Base-by-base conservation (phyloP, 768 basidiomycete genomes). In the Rhizopogon sp. region DNA sequence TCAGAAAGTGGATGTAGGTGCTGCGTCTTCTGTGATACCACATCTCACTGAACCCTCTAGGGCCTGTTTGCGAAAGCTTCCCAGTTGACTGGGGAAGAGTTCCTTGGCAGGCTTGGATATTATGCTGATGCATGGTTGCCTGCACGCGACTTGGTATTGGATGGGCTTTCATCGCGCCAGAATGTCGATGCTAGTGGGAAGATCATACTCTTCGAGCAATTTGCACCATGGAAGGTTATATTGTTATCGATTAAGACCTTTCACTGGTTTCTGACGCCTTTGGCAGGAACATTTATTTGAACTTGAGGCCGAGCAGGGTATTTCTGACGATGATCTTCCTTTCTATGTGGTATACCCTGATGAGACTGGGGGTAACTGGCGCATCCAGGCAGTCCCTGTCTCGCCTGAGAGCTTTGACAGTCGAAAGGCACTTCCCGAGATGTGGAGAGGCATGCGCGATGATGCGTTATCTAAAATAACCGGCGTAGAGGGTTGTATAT, bases 261-360 rank as follows among this genome's bases (percentile, higher is more conserved):
- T 57, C 37, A 7, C 37, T 39, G 25, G 44, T n/a, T 52, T 44
- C 45, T 43, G 31, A 47, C 45, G 54, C 49, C 39, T 57, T 52
- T 73, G 66, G 28, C 58, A 90, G 83, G 93, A 97, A 62, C 96
- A 99, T 67, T 79, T 99, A 10, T 95, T 93, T 68, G 85, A 90
- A 55, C 76, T 96, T 39, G 96, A 98, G 71, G 68, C 71, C 2
- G 83, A 87, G 51, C 69, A 79, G 14, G 64, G 66, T 1, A 72
- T 81, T 33, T 54, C 78, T 2, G 65, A 69, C 1, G 68, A 80
- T 7, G 73, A 76, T 50, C 76, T 84, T 59, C 85, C 91, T 3
- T 76, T 88, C 37, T 98, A 98, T 67, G 78, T 94, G 51, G 75
- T 99, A 52, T 98, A 98, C 67, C 89, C 93, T 1, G 95, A 98